Conservation (phyloP, 2,329 filamentous ascomycete species). For the Rugonectria rugulosa region DNA sequence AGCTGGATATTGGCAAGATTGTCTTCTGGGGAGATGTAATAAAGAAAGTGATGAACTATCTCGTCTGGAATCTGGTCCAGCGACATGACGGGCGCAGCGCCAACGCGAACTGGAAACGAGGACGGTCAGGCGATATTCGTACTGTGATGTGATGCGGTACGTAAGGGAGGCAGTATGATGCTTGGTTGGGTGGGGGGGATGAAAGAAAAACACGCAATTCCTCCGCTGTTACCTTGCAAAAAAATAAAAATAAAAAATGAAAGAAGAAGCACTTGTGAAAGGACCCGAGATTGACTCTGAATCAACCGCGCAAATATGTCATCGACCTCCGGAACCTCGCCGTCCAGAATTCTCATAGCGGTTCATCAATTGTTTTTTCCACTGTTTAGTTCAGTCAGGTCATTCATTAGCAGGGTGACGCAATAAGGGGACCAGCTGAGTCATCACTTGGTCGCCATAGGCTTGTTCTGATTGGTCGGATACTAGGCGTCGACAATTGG, state of each 20-base stretch:
- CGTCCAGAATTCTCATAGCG: conserved; percentile 7
- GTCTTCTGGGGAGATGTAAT: conserved; percentile 65
- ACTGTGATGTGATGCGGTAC: no score
- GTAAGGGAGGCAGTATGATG: no score
- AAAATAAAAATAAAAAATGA: no score
- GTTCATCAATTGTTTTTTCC: conserved; percentile 17
- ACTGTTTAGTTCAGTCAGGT: no score
- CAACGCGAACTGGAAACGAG: conserved; percentile 20
- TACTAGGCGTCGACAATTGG: conserved; percentile 21
- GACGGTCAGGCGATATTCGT: conserved; percentile 25
- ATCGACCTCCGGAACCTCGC: conserved; percentile 24
- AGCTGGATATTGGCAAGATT: conserved; percentile 56
- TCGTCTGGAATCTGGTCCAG: conserved; percentile 76
- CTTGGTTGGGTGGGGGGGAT: neutral
- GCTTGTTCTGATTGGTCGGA: conserved; percentile 18
- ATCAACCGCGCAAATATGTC: conserved; percentile 32
- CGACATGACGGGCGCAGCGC: conserved; percentile 44
- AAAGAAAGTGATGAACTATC: conserved; percentile 80
- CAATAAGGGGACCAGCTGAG: conserved; percentile 18
- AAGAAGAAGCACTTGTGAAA: neutral
- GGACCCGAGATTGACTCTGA: conserved; percentile 13
- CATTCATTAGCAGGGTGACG: conserved; percentile 29
- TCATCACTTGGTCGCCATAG: neutral
- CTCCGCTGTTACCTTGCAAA: no score
- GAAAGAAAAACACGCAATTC: no score